These are phyloP conservation scores for Globisporangium sylvaticum DNA, from an alignment of 352 stramenopile genomes.

Conservation along the genomic window DNA sequence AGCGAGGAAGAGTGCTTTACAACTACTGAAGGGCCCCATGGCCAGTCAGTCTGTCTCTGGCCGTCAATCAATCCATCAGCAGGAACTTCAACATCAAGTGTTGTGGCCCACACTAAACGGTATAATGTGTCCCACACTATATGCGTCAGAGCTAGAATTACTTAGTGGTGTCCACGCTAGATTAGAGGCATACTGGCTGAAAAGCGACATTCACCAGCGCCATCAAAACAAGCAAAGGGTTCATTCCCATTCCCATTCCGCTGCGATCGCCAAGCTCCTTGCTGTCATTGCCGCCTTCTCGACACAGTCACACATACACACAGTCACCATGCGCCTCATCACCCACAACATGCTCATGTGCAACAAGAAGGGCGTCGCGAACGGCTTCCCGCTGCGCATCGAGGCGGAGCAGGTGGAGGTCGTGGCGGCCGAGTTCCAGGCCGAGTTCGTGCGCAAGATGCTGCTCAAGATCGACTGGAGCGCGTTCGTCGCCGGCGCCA, in stretches of 20 bases:
- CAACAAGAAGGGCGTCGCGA: constrained; percentile 92
- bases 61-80: not conserved
- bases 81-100: not conserved
- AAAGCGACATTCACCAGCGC: not conserved
- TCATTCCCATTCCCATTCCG: not conserved
- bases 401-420: constrained; percentile 81
- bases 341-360: constrained; percentile 94
- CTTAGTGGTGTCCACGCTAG: too few species aligned
- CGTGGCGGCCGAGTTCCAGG: constrained; percentile 75
- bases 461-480: constrained; percentile 87
- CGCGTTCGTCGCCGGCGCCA: constrained; percentile 78
- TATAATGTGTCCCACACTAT: not conserved
- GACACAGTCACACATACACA: not conserved
- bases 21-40: not conserved
- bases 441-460: constrained; percentile 88
- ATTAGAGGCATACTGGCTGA: not conserved
- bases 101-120: not conserved
- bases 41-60: not conserved
- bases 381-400: constrained; percentile 90
- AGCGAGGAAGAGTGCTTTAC: too few species aligned
- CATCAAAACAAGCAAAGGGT: constrained; percentile 1
- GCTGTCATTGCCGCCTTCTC: not conserved
- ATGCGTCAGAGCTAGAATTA: too few species aligned
- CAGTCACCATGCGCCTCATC: constrained; percentile 80
- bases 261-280: not conserved